phyloP scores from a whole-genome alignment of 2,329 filamentous ascomycete genomes.

The Botrytis aclada region DNA sequence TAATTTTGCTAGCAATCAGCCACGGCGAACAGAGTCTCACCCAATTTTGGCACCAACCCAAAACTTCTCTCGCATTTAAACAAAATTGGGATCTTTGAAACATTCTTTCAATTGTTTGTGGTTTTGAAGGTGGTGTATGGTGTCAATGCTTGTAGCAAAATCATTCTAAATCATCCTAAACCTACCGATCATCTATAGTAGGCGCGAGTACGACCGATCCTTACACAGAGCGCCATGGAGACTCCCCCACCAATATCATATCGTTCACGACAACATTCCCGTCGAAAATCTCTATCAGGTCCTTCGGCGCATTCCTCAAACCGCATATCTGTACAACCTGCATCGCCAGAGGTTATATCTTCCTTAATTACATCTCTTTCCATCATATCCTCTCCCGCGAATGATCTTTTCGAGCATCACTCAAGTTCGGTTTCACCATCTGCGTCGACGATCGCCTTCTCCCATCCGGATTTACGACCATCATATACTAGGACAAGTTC shows the following conservation, averaged over 20 bases:
- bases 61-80: neutral
- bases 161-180: slow-evolving; percentile 22
- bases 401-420: slow-evolving; percentile 61
- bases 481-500: slow-evolving; percentile 25
- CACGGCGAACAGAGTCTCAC: neutral
- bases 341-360: slow-evolving; percentile 65
- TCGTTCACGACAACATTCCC: slow-evolving; percentile 32
- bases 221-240: slow-evolving; percentile 31
- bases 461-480: slow-evolving; percentile 22
- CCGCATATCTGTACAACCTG: slow-evolving; percentile 36
- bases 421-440: slow-evolving; percentile 42
- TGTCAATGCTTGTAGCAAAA: slow-evolving; percentile 32
- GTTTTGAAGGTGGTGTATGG: slow-evolving; percentile 22
- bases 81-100: slow-evolving; percentile 27
- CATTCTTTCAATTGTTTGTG: slow-evolving; percentile 24
- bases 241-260: slow-evolving; percentile 34
- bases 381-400: slow-evolving; percentile 65
- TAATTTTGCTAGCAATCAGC: neutral
- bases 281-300: slow-evolving; percentile 35
- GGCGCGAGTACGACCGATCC: slow-evolving; percentile 22
- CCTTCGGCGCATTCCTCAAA: slow-evolving; percentile 33
- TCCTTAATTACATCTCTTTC: slow-evolving; percentile 67
- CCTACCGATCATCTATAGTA: slow-evolving; percentile 15
- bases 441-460: slow-evolving; percentile 32
- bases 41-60: neutral